Evolutionary conservation across 2,329 filamentous ascomycete genomes (phyloP), one percentile per base, ranked within the genome.

Genomic region (Neonectria neomacrospora): DNA sequence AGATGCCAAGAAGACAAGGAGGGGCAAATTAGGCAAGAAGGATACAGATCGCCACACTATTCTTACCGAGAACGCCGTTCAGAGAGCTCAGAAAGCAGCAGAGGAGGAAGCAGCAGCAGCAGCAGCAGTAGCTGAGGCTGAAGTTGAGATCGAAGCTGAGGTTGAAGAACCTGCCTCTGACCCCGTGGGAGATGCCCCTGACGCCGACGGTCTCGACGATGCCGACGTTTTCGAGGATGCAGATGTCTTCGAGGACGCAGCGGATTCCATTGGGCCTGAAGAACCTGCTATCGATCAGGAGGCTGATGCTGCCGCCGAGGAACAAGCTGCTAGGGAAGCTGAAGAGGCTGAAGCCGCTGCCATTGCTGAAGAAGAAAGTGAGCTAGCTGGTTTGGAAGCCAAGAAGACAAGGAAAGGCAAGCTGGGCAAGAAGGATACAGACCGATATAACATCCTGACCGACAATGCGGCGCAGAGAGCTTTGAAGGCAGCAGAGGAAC

Each of bases 401-500:
- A 87, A 85, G 71, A 85, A 84, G 67, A 78, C 78, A 8, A 84
- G 81, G 69, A 87, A 83, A 73, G 75, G 76, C 61, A 85, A 77
- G 63, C 67, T 83, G 9, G 72, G 70, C 6, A 85, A 80, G 69
- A 82, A 78, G 62, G 82, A 83, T 34, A 74, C 83, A 54, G 81
- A 84, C 55, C 83, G 80, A 63, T 76, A 80, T 26, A 76, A 79
- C 18, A 64, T 67, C 3, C 71, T 83, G 5, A 74, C 73, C 16
- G 75, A 74, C 26, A 78, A 73, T 22, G 74, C 76, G 44, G 71
- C 71, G 8, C 70, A 72, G 59, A 75, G 80, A 32, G 77, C 78
- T 5, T 80, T 81, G 59, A 78, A 82, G 61, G 80, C 81, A 69
- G 78, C 79, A 16, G 62, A 71, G 34, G 63, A 65, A 16, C 73